Percentiles rank a stretch among this genome's conserved stretches.
Evolutionary conservation across 2,329 filamentous ascomycete species (phyloP).

Genomic region (Colletotrichum endophyticum): DNA sequence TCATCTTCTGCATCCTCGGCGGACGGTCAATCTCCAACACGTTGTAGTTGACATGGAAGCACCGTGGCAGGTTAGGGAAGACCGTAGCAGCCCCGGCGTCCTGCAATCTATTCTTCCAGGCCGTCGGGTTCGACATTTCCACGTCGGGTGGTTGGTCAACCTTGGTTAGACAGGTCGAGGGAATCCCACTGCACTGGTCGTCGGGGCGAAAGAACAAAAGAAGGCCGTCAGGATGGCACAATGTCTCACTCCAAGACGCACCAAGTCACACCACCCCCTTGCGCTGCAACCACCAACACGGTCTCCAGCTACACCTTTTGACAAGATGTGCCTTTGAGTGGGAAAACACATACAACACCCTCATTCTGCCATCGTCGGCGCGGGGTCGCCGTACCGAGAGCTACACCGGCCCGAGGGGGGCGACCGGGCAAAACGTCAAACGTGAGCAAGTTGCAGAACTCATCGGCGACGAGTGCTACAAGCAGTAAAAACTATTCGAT

Average conservation of each 20-base stretch:
- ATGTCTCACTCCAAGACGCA: constrained; percentile 1
- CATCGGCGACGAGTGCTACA: not conserved
- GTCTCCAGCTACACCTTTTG: not conserved
- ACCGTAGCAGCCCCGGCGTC: not conserved
- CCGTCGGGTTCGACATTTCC: not conserved
- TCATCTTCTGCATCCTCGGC: not conserved
- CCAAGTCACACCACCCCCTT: not conserved
- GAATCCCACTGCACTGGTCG: not conserved
- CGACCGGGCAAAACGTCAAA: not conserved
- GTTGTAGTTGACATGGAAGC: not conserved
- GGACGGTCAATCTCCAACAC: not conserved
- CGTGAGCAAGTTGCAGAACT: not conserved
- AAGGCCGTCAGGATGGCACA: not conserved
- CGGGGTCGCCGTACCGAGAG: not conserved
- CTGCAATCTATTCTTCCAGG: not conserved
- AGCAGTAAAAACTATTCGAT: not conserved
- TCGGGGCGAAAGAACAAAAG: not conserved
- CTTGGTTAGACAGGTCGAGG: not conserved
- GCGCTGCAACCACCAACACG: not conserved
- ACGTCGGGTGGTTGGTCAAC: not conserved
- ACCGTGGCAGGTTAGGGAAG: not conserved
- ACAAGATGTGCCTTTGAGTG: not conserved
- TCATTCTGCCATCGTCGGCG: not conserved
- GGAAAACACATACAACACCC: not conserved
- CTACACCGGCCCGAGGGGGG: not conserved